Conservation (phyloP, 2,329 filamentous ascomycete species). For the Fusarium kyushuense region DNA sequence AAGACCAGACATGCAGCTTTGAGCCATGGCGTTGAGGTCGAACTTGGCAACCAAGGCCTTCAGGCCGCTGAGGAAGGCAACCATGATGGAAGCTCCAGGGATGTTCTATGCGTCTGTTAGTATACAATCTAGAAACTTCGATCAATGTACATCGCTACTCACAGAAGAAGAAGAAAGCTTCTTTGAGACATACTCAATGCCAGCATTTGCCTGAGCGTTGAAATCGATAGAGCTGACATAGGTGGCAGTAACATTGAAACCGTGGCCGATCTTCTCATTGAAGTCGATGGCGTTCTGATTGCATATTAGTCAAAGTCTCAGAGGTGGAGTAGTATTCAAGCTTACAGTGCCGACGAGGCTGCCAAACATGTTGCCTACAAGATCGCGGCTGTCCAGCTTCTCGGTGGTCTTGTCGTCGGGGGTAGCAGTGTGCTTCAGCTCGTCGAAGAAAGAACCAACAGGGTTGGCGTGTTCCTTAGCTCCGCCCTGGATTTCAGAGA, state of each 20-base stretch:
- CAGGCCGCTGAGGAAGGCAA: not conserved
- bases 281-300: not conserved
- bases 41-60: not conserved
- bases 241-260: not conserved
- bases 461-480: not conserved
- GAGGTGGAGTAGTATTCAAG: too few species aligned
- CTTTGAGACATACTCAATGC: not conserved
- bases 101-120: not conserved
- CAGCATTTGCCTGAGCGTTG: not conserved
- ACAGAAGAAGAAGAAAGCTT: not conserved
- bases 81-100: not conserved
- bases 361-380: not conserved
- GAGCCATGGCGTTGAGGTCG: not conserved
- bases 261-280: not conserved
- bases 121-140: not conserved
- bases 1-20: not conserved
- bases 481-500: not conserved
- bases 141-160: fast-evolving
- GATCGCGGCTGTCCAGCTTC: not conserved
- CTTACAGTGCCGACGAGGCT: not conserved
- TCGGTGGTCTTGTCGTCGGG: not conserved
- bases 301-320: not conserved
- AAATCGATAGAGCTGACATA: not conserved
- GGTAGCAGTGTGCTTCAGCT: not conserved
- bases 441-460: not conserved